Percentiles rank a stretch among this genome's conserved stretches.
Conservation (phyloP, 495 filamentous ascomycete species). For the Penicillium cataractarum region DNA sequence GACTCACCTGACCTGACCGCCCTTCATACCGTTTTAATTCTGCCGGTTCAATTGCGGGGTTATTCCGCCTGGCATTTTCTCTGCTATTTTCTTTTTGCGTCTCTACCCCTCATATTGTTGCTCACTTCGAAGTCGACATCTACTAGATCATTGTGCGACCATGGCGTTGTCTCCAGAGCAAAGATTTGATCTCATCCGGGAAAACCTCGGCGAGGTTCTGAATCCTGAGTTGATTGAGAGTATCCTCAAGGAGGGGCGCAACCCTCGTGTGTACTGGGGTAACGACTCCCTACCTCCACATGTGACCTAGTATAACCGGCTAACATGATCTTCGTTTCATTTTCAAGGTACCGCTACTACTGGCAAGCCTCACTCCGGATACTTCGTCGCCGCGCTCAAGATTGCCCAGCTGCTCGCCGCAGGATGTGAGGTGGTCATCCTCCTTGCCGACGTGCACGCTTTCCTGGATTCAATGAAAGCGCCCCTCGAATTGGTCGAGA, state of each 20-base stretch:
- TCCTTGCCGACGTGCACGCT: constrained; percentile 72
- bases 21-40: neutral
- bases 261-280: constrained; percentile 86
- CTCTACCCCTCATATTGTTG: constrained; percentile 2
- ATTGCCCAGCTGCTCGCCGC: constrained; percentile 86
- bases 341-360: constrained; percentile 73
- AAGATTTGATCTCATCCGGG: constrained; percentile 71
- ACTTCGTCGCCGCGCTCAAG: constrained; percentile 77
- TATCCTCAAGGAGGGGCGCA: constrained; percentile 69
- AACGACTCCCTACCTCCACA: constrained; percentile 4
- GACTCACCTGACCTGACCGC: neutral
- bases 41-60: constrained; percentile 9
- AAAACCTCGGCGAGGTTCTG: constrained; percentile 82
- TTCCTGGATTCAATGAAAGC: constrained; percentile 63
- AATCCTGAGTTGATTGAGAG: constrained; percentile 84
- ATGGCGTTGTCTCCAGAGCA: constrained; percentile 22
- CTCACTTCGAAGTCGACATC: neutral
- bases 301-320: constrained; percentile 1
- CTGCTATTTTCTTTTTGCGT: neutral
- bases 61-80: constrained; percentile 2
- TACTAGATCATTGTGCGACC: neutral
- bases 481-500: constrained; percentile 84
- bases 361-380: constrained; percentile 78
- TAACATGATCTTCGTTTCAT: constrained; percentile 17
- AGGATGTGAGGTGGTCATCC: constrained; percentile 78